Percentiles rank a stretch among this genome's conserved stretches.
Evolutionary conservation across 306 rosid genomes (phyloP).

Genomic region (Alnus glutinosa): DNA sequence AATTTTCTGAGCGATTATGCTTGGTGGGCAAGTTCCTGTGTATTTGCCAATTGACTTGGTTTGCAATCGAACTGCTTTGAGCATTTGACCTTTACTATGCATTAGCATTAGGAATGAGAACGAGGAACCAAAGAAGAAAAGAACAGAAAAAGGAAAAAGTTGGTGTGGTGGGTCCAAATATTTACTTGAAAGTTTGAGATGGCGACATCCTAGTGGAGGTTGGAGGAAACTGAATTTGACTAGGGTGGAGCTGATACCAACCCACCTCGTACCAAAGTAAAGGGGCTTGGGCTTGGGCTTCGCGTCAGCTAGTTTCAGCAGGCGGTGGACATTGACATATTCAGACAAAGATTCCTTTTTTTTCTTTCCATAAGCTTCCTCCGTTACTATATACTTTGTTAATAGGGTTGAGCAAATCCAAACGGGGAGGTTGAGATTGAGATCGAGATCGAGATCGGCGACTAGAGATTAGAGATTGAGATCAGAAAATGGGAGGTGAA

Average conservation of each 20-base stretch:
- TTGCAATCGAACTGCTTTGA: no score
- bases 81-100: not conserved
- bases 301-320: not conserved
- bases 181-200: not conserved
- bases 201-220: not conserved
- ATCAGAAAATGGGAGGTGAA: constrained; percentile 50
- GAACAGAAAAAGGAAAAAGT: not conserved
- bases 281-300: not conserved
- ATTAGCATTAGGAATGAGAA: no score
- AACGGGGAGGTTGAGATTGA: not conserved
- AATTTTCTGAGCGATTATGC: no score
- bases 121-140: no score
- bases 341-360: not conserved
- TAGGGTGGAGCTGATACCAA: not conserved
- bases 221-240: not conserved
- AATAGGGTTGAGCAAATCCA: no score
- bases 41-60: no score
- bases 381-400: not conserved
- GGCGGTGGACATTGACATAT: no score
- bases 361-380: not conserved
- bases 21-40: no score
- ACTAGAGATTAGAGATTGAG: constrained; percentile 6
- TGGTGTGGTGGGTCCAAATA: not conserved
- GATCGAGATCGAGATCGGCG: not conserved
- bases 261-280: not conserved